Base-by-base conservation (phyloP, 2,329 filamentous ascomycete species). In the Xylaria sp. region DNA sequence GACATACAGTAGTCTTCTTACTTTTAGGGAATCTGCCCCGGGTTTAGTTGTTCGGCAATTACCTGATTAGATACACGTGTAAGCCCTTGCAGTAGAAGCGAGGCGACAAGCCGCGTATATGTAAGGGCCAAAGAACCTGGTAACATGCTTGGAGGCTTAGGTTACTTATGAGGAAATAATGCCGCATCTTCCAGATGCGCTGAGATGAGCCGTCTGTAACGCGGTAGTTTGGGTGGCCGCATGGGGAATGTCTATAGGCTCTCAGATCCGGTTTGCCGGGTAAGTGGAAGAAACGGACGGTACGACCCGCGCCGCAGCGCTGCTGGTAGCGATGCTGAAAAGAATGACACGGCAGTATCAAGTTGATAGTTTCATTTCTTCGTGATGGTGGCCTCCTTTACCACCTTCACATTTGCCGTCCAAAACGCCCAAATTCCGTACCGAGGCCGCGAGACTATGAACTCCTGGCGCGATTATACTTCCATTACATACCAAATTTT, bases 311-410 rank as follows among this genome's bases (percentile, higher is more conserved):
- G 31, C 2, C 9, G 57, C 55, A 31, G 48, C 28, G 18, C 10
- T 39, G 12, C 44, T 44, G 41, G n/a, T 37, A 67, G 25, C 31
- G 13, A 20, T 8, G 3, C 8, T 39, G 18, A 20, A 31, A 28
- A 31, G 2, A 18, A 52, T 52, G 20, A 31, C 23, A 67, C 28
- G 34, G 25, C 34, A 10, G 46, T 37, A 31, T 57, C 23, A 23
- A 10, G 37, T 55, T 28, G 37, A 48, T 50, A 62, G 20, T 25
- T 39, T 57, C 57, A 58, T 61, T 48, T 57, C 50, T 67, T 61
- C 39, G 39, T 61, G 60, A 34, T 39, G 41, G 15, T 25, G 23
- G 2, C 50, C 10, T 18, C 13, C 13, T 31, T 28, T 52, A n/a
- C 23, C 15, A 23, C 20, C 3, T 56, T 13, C 28, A 20, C 10